phyloP scores from a whole-genome alignment of 2,329 filamentous ascomycete species.

The Paecilomyces sp. region DNA sequence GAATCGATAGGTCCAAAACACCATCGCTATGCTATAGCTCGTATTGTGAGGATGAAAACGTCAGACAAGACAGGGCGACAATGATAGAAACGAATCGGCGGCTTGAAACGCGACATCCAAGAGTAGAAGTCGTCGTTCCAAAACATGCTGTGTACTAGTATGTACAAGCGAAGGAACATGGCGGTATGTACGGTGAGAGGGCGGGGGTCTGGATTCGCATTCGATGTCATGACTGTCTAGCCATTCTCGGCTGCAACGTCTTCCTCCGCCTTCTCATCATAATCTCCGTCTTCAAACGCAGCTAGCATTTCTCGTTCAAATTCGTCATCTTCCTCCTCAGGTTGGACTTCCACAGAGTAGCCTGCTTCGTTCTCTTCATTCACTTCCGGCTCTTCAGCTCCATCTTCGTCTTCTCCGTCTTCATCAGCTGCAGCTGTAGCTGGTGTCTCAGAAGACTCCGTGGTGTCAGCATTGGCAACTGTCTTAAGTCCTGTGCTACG shows the following conservation, averaged over 20 bases:
- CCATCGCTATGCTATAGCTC: constrained; percentile 7
- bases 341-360: constrained; percentile 13
- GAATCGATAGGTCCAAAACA: constrained; percentile 7
- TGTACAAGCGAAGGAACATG: constrained; percentile 3
- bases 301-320: constrained; percentile 52
- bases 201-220: neutral
- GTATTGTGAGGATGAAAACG: neutral
- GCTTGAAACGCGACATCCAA: neutral
- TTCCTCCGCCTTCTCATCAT: constrained; percentile 28
- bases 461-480: constrained; percentile 22
- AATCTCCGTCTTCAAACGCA: constrained; percentile 44
- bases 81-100: neutral
- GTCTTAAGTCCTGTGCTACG: constrained; percentile 31
- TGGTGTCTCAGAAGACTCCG: constrained; percentile 6
- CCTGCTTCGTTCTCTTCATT: constrained; percentile 15
- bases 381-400: constrained; percentile 8
- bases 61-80: neutral
- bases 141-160: neutral
- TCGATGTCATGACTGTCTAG: constrained; percentile 8
- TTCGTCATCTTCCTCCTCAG: constrained; percentile 40
- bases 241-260: constrained; percentile 25
- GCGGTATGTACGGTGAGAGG: constrained; percentile 1
- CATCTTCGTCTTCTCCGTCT: constrained; percentile 15
- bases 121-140: neutral
- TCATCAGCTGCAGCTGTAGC: constrained; percentile 12